Base-by-base conservation (phyloP, 306 rosid genomes). In the Cotoneaster glaucophyllus region DNA sequence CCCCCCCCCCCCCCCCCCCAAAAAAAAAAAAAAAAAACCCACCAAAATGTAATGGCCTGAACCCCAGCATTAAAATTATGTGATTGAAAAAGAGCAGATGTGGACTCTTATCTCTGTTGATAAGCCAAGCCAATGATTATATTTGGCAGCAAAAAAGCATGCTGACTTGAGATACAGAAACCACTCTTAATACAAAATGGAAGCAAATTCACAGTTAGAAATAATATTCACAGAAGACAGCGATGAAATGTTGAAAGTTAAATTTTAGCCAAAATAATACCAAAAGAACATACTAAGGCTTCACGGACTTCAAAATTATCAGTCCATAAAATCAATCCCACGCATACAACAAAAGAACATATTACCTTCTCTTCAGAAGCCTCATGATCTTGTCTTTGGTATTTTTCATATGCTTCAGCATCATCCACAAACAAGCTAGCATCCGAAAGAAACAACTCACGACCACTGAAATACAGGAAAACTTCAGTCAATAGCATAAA, bases 361-460 rank as follows among this genome's bases (percentile, higher is more conserved):
- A 34, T 84, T 82, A 92, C 99, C 83, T 87, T 86, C 81, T 79
- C 76, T 77, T 81, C 91, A 54, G 84, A 44, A n/a, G 73, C 80
- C 50, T 82, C 81, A 57, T 85, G 44, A 81, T 90, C 86, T 65
- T 88, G 93, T 82, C 97, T 93, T 26, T 82, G 89, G 81, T 90
- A 96, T 70, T 83, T 75, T 56, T 96, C 99, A 78, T 89, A 90
- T 48, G 99, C 99, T 85, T 90, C 99, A 11, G 79, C 93, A 84
- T 96, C 99, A 81, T 96, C 99, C 84, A 96, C 99, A 86, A 96
- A 96, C 88, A 89, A 77, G 84, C 93, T 92, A 77, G 99, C 92
- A 88, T 96, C 87, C 8, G 90, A 83, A 86, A 90, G 87, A 87
- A 96, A 96, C 82, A 96, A 88, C 90, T 96, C 99, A 31, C 84